A percentile compares a stretch with the other conserved stretches of the same genome.
Evolutionary conservation across 2,329 filamentous ascomycete genomes (phyloP).

Genomic region (Hysterium pulicare): DNA sequence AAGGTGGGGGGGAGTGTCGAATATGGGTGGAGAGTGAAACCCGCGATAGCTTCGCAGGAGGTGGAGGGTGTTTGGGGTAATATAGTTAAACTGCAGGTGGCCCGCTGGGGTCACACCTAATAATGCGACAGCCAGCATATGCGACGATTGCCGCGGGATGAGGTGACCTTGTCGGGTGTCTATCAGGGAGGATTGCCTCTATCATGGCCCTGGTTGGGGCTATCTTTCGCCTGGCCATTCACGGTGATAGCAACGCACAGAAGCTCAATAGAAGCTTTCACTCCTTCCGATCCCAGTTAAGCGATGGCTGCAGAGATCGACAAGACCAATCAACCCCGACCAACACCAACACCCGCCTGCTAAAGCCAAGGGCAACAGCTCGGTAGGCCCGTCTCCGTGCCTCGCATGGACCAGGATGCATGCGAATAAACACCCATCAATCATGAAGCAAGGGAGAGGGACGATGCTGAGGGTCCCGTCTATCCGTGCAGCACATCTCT

Average conservation of each 20-base stretch:
- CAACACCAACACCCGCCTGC: background rate
- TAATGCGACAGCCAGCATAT: background rate
- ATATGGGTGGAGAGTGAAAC: background rate
- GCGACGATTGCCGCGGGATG: background rate
- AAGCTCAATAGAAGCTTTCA: conserved; percentile 6
- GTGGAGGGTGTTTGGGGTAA: background rate
- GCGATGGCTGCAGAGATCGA: background rate
- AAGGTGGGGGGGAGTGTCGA: background rate
- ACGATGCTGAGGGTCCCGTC: background rate
- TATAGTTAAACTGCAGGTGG: conserved; percentile 9
- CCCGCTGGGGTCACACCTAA: background rate
- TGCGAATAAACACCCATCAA: background rate
- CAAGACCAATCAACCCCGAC: background rate
- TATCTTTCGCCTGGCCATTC: background rate
- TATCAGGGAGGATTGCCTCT: conserved; percentile 2
- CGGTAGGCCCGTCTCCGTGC: no score
- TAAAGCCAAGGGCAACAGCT: background rate
- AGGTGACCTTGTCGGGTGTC: background rate
- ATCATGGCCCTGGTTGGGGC: background rate
- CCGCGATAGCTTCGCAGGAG: background rate
- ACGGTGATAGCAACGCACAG: conserved; percentile 2
- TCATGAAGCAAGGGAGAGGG: background rate
- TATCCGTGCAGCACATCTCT: background rate
- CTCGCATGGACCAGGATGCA: background rate
- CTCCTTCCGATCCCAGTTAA: conserved; percentile 9